phyloP scores from a whole-genome alignment of 352 stramenopile species.

The Phytopythium cucurbitacearum region DNA sequence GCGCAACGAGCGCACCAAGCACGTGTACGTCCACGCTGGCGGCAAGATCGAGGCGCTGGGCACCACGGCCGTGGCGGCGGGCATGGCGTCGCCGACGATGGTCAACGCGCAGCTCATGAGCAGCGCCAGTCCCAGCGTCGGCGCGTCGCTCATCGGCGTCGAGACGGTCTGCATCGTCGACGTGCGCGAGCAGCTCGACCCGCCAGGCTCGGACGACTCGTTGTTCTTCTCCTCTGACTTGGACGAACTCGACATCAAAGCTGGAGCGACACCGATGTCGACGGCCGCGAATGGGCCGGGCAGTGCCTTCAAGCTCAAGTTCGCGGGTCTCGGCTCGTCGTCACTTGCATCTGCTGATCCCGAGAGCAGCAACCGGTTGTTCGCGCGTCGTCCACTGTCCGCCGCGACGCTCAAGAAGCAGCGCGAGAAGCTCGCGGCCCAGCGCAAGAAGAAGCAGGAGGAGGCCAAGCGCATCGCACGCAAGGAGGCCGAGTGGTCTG shows the following conservation, averaged over 20 bases:
- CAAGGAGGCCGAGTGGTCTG: slow-evolving; percentile 79
- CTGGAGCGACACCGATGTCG: slow-evolving; percentile 8
- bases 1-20: slow-evolving; percentile 88
- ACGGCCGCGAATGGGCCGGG: slow-evolving; percentile 14
- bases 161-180: slow-evolving; percentile 95
- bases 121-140: slow-evolving; percentile 13
- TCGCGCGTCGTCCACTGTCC: slow-evolving; percentile 54
- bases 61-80: slow-evolving; percentile 33
- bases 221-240: slow-evolving; percentile 2
- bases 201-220: slow-evolving; percentile 5
- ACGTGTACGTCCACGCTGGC: slow-evolving; percentile 95
- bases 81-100: slow-evolving; percentile 16
- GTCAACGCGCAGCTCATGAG: slow-evolving; percentile 48
- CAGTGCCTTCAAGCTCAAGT: slow-evolving; percentile 60
- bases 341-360: slow-evolving; percentile 28
- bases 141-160: slow-evolving; percentile 72
- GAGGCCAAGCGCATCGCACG: slow-evolving; percentile 44
- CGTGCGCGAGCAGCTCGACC: slow-evolving; percentile 79
- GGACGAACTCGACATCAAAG: not conserved
- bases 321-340: slow-evolving; percentile 25
- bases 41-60: slow-evolving; percentile 94
- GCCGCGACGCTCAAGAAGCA: slow-evolving; percentile 69
- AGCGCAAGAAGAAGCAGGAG: slow-evolving; percentile 65
- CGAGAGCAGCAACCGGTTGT: slow-evolving; percentile 55
- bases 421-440: slow-evolving; percentile 52